A percentile compares a stretch with the other conserved stretches of the same genome.
These are phyloP conservation scores for Myriosclerotinia scirpicola DNA, from an alignment of 2,329 filamentous ascomycete genomes.

Conservation along the genomic window DNA sequence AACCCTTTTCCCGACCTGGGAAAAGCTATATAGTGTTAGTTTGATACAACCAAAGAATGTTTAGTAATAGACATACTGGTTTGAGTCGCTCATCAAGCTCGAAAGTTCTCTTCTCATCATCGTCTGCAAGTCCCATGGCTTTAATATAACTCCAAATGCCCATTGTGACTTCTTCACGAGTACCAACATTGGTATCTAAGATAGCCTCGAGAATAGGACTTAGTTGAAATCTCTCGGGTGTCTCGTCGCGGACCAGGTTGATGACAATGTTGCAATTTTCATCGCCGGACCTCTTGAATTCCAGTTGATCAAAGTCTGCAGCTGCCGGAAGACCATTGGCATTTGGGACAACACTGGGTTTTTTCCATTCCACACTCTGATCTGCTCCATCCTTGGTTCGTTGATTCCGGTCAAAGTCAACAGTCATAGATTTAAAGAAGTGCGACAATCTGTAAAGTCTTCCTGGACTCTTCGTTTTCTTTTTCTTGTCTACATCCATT, in stretches of 20 bases:
- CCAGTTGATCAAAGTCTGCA: slow-evolving; percentile 83
- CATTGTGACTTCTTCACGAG: slow-evolving; percentile 83
- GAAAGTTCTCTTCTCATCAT: slow-evolving; percentile 91
- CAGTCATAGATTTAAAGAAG: slow-evolving; percentile 78
- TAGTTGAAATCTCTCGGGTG: slow-evolving; percentile 79
- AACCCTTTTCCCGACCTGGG: slow-evolving; percentile 63
- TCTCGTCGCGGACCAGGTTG: slow-evolving; percentile 80
- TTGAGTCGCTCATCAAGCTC: slow-evolving; percentile 82
- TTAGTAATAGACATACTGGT: slow-evolving; percentile 56
- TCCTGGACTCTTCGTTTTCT: slow-evolving; percentile 44
- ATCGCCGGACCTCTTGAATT: slow-evolving; percentile 88
- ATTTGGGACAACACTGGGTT: slow-evolving; percentile 59
- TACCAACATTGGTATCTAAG: slow-evolving; percentile 82
- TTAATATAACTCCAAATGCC: slow-evolving; percentile 95
- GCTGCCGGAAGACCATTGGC: slow-evolving; percentile 55
- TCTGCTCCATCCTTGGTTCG: slow-evolving; percentile 56
- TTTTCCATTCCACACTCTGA: slow-evolving; percentile 79
- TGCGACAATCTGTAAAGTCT: slow-evolving; percentile 65
- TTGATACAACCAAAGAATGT: slow-evolving; percentile 31
- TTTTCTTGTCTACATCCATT: slow-evolving; percentile 56
- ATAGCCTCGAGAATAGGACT: slow-evolving; percentile 79
- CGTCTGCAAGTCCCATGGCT: slow-evolving; percentile 81
- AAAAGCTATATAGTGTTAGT: slow-evolving; percentile 19
- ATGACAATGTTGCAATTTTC: slow-evolving; percentile 91
- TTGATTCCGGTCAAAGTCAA: slow-evolving; percentile 68